Conservation (phyloP, 345 rosid species). For the Pistacia integerrima region DNA sequence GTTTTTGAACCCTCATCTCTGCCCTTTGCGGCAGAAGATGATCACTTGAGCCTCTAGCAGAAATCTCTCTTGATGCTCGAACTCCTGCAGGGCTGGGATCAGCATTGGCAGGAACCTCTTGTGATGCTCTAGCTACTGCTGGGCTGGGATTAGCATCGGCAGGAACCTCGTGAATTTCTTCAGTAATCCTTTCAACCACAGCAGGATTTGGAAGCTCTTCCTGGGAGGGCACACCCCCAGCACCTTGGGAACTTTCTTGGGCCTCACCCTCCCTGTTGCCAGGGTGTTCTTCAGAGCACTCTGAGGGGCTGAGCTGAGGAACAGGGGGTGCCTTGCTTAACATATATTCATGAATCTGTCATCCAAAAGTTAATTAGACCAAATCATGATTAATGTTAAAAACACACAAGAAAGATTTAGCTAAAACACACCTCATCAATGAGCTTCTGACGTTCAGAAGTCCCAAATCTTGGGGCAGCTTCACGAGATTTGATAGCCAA, state of each 20-base stretch:
- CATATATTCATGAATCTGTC: slow-evolving; percentile 89
- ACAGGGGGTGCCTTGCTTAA: slow-evolving; percentile 75
- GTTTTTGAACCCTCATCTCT: slow-evolving; percentile 50
- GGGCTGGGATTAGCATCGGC: slow-evolving; percentile 33
- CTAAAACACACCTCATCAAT: slow-evolving; percentile 70
- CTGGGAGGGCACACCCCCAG: slow-evolving; percentile 16
- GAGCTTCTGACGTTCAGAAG: slow-evolving; percentile 79
- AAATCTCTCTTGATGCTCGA: slow-evolving; percentile 37
- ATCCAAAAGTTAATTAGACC: slow-evolving; percentile 14
- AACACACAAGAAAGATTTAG: neutral
- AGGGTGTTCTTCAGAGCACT: slow-evolving; percentile 31
- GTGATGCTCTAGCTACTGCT: slow-evolving; percentile 27
- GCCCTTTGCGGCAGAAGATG: slow-evolving; percentile 40
- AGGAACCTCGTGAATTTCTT: slow-evolving; percentile 46
- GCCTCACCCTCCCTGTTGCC: slow-evolving; percentile 24
- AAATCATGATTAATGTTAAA: neutral
- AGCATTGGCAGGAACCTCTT: slow-evolving; percentile 36
- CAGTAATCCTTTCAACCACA: slow-evolving; percentile 43
- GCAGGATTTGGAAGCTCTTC: slow-evolving; percentile 31
- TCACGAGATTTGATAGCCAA: slow-evolving; percentile 91
- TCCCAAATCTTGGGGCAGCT: slow-evolving; percentile 73
- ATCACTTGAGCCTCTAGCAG: slow-evolving; percentile 21
- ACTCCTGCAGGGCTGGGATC: slow-evolving; percentile 32
- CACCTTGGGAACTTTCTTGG: slow-evolving; percentile 19
- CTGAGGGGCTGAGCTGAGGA: slow-evolving; percentile 40